Conservation (phyloP, 192 early-diverging fungal species). For the Geranomyces michiganensis region DNA sequence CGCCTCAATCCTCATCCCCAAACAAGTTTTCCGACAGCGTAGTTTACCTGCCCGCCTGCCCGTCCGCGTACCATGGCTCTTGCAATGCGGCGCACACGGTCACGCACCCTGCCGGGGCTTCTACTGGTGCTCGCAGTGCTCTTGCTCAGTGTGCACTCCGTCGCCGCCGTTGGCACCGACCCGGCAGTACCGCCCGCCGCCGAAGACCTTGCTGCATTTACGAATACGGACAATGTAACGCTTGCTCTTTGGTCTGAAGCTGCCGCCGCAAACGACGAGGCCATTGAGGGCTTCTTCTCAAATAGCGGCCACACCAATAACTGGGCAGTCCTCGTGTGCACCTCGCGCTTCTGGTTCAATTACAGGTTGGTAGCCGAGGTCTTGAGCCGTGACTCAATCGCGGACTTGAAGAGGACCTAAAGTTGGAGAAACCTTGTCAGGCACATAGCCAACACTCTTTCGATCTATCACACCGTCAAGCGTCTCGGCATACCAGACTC, state of each 20-base stretch:
- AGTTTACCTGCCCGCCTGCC: too few relatives aligned
- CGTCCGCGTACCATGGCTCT: too few relatives aligned
- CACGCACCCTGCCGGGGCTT: too few relatives aligned
- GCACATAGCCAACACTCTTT: conserved; percentile 97
- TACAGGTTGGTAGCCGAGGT: conserved; percentile 59
- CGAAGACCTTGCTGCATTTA: background rate
- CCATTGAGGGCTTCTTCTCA: conserved; percentile 53
- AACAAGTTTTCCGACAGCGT: too few relatives aligned
- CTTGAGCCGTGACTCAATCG: background rate
- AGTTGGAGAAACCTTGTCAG: conserved; percentile 14
- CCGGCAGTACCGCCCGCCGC: too few relatives aligned
- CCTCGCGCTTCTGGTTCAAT: conserved; percentile 99
- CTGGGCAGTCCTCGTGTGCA: conserved; percentile 98
- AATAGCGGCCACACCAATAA: conserved; percentile 84
- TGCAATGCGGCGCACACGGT: too few relatives aligned
- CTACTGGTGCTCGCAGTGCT: too few relatives aligned
- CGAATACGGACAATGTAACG: conserved; percentile 2
- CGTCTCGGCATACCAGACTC: conserved; percentile 97
- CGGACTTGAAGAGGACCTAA: background rate
- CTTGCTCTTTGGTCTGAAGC: conserved; percentile 10
- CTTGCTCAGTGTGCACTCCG: too few relatives aligned
- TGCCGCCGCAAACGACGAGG: background rate
- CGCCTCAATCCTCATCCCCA: too few relatives aligned
- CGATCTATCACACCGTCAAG: conserved; percentile 98
- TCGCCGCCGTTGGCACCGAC: too few relatives aligned